These are phyloP conservation scores for Boletus subcaerulescens DNA, from an alignment of 768 basidiomycete genomes.

Conservation along the genomic window DNA sequence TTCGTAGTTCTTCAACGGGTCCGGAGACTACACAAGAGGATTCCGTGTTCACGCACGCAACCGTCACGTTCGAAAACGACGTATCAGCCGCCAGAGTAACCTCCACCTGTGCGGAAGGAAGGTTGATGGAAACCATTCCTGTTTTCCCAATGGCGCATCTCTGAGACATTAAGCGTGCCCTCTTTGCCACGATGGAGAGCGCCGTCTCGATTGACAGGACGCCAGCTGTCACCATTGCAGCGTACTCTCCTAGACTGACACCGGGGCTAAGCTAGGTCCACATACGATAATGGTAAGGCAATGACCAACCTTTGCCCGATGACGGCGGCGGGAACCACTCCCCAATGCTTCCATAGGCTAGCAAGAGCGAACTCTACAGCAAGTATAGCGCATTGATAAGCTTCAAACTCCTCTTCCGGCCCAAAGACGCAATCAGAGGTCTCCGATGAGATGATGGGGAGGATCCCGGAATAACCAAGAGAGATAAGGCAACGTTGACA, in stretches of 20 bases:
- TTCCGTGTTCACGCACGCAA: constrained; percentile 64
- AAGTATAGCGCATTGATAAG: constrained; percentile 54
- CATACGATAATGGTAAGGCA: neutral
- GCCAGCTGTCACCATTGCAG: constrained; percentile 61
- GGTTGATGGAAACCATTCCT: constrained; percentile 61
- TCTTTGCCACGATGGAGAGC: constrained; percentile 52
- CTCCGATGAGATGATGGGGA: constrained; percentile 39
- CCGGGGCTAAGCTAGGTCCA: neutral
- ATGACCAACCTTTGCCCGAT: constrained; percentile 66
- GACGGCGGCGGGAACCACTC: constrained; percentile 55
- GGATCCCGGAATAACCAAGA: constrained; percentile 51
- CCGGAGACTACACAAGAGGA: constrained; percentile 61
- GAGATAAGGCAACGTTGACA: constrained; percentile 51
- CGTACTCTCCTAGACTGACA: constrained; percentile 70
- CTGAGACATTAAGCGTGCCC: constrained; percentile 54
- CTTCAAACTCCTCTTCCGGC: constrained; percentile 40
- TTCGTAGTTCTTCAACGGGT: constrained; percentile 39
- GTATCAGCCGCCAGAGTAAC: constrained; percentile 33
- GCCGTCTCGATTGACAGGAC: constrained; percentile 57
- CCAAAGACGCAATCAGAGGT: constrained; percentile 20
- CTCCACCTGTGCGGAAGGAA: constrained; percentile 34
- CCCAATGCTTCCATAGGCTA: constrained; percentile 68
- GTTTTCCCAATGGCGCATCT: constrained; percentile 44
- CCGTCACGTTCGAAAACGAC: constrained; percentile 38
- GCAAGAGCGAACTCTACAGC: constrained; percentile 62